Evolutionary conservation across 2,329 filamentous ascomycete genomes (phyloP).

Genomic region (Paramyrothecium roridum): DNA sequence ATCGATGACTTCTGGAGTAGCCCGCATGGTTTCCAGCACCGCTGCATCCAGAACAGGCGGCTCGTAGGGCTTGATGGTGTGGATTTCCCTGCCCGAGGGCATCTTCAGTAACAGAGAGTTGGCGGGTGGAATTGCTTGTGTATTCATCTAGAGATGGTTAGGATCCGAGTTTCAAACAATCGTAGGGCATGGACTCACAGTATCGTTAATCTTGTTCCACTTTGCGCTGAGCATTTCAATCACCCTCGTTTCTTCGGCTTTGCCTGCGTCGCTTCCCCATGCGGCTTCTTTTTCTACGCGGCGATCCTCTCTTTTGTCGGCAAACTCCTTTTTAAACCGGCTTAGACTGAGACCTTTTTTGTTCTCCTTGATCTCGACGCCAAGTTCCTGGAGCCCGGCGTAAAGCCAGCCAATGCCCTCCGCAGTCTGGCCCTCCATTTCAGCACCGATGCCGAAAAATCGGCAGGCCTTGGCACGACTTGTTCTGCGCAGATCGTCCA

Average conservation of each 20-base stretch:
- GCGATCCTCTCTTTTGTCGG: conserved; percentile 75
- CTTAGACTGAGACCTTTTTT: conserved; percentile 57
- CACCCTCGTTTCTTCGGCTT: conserved; percentile 78
- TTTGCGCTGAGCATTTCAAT: conserved; percentile 84
- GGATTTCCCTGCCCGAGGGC: conserved; percentile 85
- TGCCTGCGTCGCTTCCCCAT: conserved; percentile 84
- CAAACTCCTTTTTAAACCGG: conserved; percentile 69
- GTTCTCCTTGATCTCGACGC: conserved; percentile 50
- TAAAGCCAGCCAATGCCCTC: conserved; percentile 83
- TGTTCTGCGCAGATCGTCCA: conserved; percentile 70
- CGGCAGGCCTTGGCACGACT: conserved; percentile 82
- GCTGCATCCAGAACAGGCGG: conserved; percentile 63
- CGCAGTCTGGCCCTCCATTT: conserved; percentile 76
- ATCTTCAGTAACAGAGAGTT: conserved; percentile 73
- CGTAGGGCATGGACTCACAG: conserved; percentile 48
- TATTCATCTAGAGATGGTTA: conserved; percentile 61
- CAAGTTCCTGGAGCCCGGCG: conserved; percentile 73
- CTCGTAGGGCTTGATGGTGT: conserved; percentile 65
- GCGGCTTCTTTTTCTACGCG: conserved; percentile 68
- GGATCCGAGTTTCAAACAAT: rapidly evolving
- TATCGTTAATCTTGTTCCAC: conserved; percentile 92
- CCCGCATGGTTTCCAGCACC: conserved; percentile 59
- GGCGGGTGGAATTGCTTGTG: conserved; percentile 70
- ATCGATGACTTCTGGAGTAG: conserved; percentile 29
- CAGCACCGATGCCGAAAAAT: conserved; percentile 88